Base-by-base conservation (phyloP, 371 early-diverging fungal species). In the Dinochytrium kinnereticum region DNA sequence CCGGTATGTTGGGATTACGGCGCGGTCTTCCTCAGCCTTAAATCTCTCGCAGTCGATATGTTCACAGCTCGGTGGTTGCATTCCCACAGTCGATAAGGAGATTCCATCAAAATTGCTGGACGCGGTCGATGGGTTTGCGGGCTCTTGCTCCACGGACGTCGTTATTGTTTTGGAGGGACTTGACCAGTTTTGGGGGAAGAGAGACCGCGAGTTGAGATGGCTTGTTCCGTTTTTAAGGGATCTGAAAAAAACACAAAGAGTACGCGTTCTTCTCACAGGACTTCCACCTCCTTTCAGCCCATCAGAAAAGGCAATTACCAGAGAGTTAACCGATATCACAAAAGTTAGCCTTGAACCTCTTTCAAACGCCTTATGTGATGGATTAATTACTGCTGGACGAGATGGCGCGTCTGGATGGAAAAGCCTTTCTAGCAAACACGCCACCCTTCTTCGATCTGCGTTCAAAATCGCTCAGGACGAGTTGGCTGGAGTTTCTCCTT, bases 161-260 rank as follows among this genome's bases (percentile, higher is more conserved):
- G 13, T 61, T 7, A 17, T 66, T 38, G 66, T 66, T 2, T 44
- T 66, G 5, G 66, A 66, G 13, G 66, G 66, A 17, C 44, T 66
- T 2, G 66, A 66, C 28, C 38, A 44, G 24, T 26, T 66, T 21
- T 7, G 13, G 7, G 49, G 44, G 17, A n/a, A 2, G 15, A 2
- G 17, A 7, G 44, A 37, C 17, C 44, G 10, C 2, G 66, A 66
- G 13, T 30, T 66, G 5, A 15, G 66, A 30, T 66, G 66, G 66
- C 66, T 66, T 2, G 34, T 30, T 19, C 66, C 66, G 26, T 7
- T 66, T 5, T 44, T 66, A 15, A 3, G 13, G 33, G 10, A 30
- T 30, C 3, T 37, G 33, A 3, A 13, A 17, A 13, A 2, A 26
- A 34, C 64, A 33, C 33, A 28, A 19, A 2, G 34, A 28, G 19